Evolutionary conservation across 73 alveolate species (phyloP).

Genomic region (Stentor roeselii): DNA sequence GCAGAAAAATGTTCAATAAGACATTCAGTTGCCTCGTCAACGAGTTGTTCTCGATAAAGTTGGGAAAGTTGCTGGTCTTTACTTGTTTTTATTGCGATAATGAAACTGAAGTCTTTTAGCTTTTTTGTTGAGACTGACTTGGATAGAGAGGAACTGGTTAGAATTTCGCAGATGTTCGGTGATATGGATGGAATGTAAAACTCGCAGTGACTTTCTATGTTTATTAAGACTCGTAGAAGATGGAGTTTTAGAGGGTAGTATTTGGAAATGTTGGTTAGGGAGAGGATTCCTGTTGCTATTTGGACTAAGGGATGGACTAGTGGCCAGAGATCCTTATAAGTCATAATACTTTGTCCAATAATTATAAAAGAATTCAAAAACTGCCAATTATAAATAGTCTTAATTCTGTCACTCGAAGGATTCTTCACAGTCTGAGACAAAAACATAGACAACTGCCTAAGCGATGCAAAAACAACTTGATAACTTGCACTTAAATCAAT

Average conservation of each 20-base stretch:
- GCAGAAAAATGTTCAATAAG: constrained; percentile 13
- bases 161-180: not conserved
- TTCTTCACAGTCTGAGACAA: not conserved
- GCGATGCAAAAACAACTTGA: constrained; percentile 5
- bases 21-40: constrained; percentile 1
- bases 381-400: constrained; percentile 19
- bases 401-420: not conserved
- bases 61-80: not conserved
- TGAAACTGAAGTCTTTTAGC: constrained; percentile 6
- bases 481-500: not conserved
- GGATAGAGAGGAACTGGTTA: not conserved
- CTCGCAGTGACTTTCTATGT: not conserved
- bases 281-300: not conserved
- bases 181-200: not conserved
- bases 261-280: not conserved
- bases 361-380: not conserved
- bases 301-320: not conserved
- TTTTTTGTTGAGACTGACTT: not conserved
- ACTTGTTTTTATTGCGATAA: constrained; percentile 12
- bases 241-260: constrained; percentile 24
- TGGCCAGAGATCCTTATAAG: not conserved
- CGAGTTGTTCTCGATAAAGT: not conserved
- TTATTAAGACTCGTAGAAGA: not conserved
- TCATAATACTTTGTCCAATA: constrained; percentile 1
- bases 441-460: not conserved